Evolutionary conservation across 2,329 filamentous ascomycete species (phyloP), one percentile per base, ranked within the genome.

Genomic region (Neofusicoccum sp.): DNA sequence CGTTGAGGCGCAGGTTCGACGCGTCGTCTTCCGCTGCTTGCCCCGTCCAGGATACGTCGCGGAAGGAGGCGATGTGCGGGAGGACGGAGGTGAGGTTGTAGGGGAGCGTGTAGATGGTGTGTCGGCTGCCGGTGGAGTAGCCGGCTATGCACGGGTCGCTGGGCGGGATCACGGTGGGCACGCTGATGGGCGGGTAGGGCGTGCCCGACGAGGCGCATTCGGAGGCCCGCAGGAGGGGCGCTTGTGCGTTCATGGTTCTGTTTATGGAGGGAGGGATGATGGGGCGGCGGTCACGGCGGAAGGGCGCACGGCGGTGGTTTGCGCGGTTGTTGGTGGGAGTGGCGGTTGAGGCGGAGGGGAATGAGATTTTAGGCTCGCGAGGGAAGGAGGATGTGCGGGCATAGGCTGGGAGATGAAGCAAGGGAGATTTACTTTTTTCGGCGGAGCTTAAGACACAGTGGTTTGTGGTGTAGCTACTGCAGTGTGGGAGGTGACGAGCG

Each of bases 51-150:
- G 41, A 44, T n/a, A 58, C 37, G 54, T 58, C 43, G 29, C 37
- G 11, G 47, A 61, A 61, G 59, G 59, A 61, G 37, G 59, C 43
- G 47, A 61, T 43, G 37, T 44, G 59, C 12, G 59, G 59, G 12
- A 61, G 59, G 28, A 61, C 22, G 28, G 59, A 14, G 6, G 59
- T 28, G 47, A 61, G 34, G 37, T 50, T 50, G 47, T 45, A 52
- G 1, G 59, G 59, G 5, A 61, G 47, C 29, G 47, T 50, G 37
- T 61, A 61, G 36, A 44, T 36, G 37, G 47, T 34, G 16, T 43
- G 59, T n/a, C 41, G 59, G 28, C 22, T 9, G 59, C 47, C 39
- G 16, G 48, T 8, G 33, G 34, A 43, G 39, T 54, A 44, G 29
- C 47, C 47, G 47, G 22, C 22, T 36, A 61, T 43, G 34, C 47